These are phyloP conservation scores for Colletotrichum somersetense DNA, from an alignment of 2,329 filamentous ascomycete genomes.

Conservation along the genomic window DNA sequence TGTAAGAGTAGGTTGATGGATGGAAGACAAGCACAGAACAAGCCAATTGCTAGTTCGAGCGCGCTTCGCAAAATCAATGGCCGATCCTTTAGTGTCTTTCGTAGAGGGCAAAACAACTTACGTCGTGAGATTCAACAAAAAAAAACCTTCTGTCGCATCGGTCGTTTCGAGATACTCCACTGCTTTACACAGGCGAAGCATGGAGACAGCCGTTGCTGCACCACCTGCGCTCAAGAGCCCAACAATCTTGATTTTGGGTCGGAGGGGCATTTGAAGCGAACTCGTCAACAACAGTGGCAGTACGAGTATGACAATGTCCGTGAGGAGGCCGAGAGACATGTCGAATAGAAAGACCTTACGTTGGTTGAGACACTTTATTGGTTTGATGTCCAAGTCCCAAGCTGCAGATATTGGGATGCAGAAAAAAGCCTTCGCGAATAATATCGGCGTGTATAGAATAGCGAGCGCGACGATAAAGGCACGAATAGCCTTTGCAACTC, in stretches of 20 bases:
- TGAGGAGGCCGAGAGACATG: constrained; percentile 48
- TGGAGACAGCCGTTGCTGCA: constrained; percentile 45
- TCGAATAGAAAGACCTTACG: constrained; percentile 50
- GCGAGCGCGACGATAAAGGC: constrained; percentile 46
- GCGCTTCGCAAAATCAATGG: background rate
- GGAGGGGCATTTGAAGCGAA: constrained; percentile 45
- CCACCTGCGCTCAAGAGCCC: constrained; percentile 49
- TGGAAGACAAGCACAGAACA: background rate
- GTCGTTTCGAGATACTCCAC: background rate
- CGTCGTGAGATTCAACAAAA: constrained; percentile 23
- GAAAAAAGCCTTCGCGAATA: constrained; percentile 45
- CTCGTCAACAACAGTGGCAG: constrained; percentile 50
- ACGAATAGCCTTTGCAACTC: constrained; percentile 45
- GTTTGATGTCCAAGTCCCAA: constrained; percentile 44
- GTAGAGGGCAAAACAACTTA: background rate
- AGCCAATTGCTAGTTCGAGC: background rate
- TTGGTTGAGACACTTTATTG: constrained; percentile 44
- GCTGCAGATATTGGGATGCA: constrained; percentile 44
- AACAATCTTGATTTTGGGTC: constrained; percentile 50
- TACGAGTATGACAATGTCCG: constrained; percentile 50
- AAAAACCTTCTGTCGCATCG: background rate
- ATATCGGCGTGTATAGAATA: constrained; percentile 46
- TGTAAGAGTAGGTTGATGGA: background rate
- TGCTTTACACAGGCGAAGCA: constrained; percentile 43
- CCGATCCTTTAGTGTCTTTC: background rate